phyloP scores from a whole-genome alignment of 176 grass and related monocot genomes.

The Carex pumila region DNA sequence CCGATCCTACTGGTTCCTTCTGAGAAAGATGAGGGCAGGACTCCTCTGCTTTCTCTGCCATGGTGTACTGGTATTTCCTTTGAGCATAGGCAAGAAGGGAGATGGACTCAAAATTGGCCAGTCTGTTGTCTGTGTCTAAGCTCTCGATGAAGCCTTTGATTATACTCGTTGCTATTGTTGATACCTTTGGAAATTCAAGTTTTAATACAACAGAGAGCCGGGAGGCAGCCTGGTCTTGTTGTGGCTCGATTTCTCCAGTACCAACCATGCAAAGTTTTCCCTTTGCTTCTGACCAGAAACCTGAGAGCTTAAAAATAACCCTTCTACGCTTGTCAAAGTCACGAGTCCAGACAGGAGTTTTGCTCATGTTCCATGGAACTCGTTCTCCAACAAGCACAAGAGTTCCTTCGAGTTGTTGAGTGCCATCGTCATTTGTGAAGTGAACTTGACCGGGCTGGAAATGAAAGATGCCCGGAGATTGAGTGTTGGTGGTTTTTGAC shows the following conservation, averaged over 20 bases:
- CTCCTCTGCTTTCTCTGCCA: conserved; percentile 26
- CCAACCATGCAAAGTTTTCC: conserved; percentile 86
- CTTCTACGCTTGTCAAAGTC: conserved; percentile 30
- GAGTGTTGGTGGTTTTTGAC: conserved; percentile 18
- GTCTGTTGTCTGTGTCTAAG: neutral
- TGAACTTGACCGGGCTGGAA: conserved; percentile 35
- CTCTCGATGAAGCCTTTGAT: conserved; percentile 49
- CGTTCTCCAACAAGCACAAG: conserved; percentile 37
- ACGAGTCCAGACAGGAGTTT: conserved; percentile 8
- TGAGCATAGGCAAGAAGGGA: conserved; percentile 55
- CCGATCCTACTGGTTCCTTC: neutral
- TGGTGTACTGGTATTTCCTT: conserved; percentile 44
- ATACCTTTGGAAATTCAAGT: conserved; percentile 33
- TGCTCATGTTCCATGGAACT: neutral
- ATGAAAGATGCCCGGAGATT: neutral
- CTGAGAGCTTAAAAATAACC: conserved; percentile 45
- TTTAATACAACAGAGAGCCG: conserved; percentile 40
- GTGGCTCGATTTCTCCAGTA: conserved; percentile 30
- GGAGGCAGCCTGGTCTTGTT: conserved; percentile 26
- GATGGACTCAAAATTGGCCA: conserved; percentile 26
- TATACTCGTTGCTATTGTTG: conserved; percentile 44
- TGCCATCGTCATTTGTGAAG: conserved; percentile 29
- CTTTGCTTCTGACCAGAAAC: conserved; percentile 48
- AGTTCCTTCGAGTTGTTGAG: conserved; percentile 51
- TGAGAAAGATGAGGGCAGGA: conserved; percentile 38